Evolutionary conservation across 352 stramenopile genomes (phyloP).

Genomic region (Peronospora tabacina): DNA sequence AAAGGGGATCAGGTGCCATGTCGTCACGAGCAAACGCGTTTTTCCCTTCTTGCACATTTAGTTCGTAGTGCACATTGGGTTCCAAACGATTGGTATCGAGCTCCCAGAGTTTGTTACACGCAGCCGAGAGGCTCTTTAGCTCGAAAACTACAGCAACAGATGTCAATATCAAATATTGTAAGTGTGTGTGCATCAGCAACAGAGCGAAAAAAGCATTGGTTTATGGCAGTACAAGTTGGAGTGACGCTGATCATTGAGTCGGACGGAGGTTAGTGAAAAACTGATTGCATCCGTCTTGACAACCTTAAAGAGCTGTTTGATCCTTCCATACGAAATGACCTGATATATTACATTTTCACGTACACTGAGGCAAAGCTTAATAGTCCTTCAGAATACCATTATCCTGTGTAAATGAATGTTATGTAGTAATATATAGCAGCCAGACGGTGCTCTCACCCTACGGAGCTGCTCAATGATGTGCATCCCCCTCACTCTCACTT

Average conservation of each 20-base stretch:
- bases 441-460: constrained; percentile 20
- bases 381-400: not conserved
- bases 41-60: constrained; percentile 92
- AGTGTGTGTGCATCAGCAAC: not conserved
- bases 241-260: constrained; percentile 33
- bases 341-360: not conserved
- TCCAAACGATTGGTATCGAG: constrained; percentile 80
- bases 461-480: constrained; percentile 12
- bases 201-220: not conserved
- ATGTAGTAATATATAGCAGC: constrained; percentile 11
- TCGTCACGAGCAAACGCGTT: constrained; percentile 85
- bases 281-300: constrained; percentile 21
- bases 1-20: constrained; percentile 83
- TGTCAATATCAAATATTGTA: too few relatives aligned
- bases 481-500: constrained; percentile 9
- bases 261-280: constrained; percentile 11
- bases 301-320: constrained; percentile 13
- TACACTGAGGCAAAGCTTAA: not conserved
- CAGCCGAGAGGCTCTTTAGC: constrained; percentile 52
- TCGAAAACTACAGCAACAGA: constrained; percentile 29
- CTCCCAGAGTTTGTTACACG: constrained; percentile 89
- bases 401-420: not conserved
- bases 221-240: constrained; percentile 33
- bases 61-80: constrained; percentile 86
- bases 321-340: constrained; percentile 6